These are phyloP conservation scores for Wickerhamomyces strasburgensis DNA, from an alignment of 805 yeast species.

Conservation along the genomic window DNA sequence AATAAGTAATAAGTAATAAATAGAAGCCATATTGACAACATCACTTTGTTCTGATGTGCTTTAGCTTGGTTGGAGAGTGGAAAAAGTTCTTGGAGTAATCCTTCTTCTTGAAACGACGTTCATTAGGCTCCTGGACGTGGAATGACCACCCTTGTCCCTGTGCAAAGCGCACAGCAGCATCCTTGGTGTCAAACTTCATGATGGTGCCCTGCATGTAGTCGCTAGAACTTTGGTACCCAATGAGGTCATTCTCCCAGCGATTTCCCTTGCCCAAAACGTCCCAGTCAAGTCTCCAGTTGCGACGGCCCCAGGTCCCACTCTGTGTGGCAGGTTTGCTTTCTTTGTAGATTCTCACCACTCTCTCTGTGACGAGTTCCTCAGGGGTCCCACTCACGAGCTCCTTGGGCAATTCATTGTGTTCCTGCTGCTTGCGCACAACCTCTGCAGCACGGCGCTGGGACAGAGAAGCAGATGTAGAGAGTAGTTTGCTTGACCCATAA, in stretches of 20 bases:
- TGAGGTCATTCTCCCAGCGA: slow-evolving; percentile 86
- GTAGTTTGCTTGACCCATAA: too few relatives aligned
- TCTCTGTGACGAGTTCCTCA: slow-evolving; percentile 46
- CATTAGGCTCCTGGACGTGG: slow-evolving; percentile 76
- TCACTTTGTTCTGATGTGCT: slow-evolving; percentile 76
- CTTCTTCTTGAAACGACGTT: slow-evolving; percentile 68
- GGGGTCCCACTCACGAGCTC: slow-evolving; percentile 80
- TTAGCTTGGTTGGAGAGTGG: slow-evolving; percentile 66
- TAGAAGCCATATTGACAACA: too few relatives aligned
- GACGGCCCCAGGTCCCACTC: slow-evolving; percentile 45
- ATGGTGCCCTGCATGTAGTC: slow-evolving; percentile 78
- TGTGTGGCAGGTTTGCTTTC: slow-evolving; percentile 81
- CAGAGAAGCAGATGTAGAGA: not conserved
- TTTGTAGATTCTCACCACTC: slow-evolving; percentile 73
- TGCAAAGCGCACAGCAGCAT: slow-evolving; percentile 75
- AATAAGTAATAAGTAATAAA: too few relatives aligned
- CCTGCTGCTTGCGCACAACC: slow-evolving; percentile 17
- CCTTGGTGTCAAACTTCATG: slow-evolving; percentile 68
- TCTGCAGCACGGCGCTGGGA: slow-evolving; percentile 1
- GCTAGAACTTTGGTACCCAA: slow-evolving; percentile 76
- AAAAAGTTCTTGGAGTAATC: slow-evolving; percentile 67
- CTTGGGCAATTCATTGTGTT: slow-evolving; percentile 35
- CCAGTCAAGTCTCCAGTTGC: slow-evolving; percentile 81
- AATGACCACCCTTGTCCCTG: slow-evolving; percentile 83
- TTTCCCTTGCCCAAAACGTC: slow-evolving; percentile 71